Percentiles rank a stretch among this genome's conserved stretches.
Evolutionary conservation across 1,139 yeast genomes (phyloP).

Genomic region (Blastobotrys apis): DNA sequence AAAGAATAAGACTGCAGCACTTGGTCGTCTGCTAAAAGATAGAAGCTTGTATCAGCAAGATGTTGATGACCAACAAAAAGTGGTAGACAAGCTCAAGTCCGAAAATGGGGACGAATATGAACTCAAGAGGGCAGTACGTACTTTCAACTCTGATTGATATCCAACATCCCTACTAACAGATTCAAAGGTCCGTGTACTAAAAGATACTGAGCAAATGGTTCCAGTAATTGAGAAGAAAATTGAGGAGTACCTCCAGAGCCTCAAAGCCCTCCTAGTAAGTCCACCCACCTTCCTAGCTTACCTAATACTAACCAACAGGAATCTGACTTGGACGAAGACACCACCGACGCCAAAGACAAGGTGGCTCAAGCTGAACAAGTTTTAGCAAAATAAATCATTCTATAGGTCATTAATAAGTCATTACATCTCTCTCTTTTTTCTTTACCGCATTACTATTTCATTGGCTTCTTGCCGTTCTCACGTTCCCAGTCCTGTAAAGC

Average conservation of each 20-base stretch:
- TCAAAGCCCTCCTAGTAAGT: slow-evolving; percentile 40
- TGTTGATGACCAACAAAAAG: slow-evolving; percentile 52
- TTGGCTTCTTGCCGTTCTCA: slow-evolving; percentile 11
- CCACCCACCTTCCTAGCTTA: too few species aligned
- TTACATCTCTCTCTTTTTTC: neutral
- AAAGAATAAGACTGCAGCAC: slow-evolving; percentile 72
- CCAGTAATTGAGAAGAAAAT: slow-evolving; percentile 58
- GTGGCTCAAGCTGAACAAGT: slow-evolving; percentile 32
- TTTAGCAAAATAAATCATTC: slow-evolving; percentile 11
- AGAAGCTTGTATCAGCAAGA: slow-evolving; percentile 61
- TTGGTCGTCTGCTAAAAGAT: slow-evolving; percentile 71
- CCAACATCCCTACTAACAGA: too few species aligned
- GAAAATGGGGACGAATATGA: slow-evolving; percentile 61
- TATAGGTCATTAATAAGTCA: neutral
- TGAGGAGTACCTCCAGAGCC: slow-evolving; percentile 44
- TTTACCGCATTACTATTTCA: slow-evolving; percentile 3
- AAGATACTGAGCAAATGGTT: slow-evolving; percentile 65
- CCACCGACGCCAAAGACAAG: slow-evolving; percentile 40
- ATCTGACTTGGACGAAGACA: slow-evolving; percentile 44
- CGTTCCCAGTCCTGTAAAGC: slow-evolving; percentile 64
- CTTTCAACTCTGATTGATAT: neutral
- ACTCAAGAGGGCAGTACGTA: slow-evolving; percentile 54
- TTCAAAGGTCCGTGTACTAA: slow-evolving; percentile 46
- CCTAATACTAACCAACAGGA: too few species aligned
- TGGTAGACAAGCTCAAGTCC: slow-evolving; percentile 40